Percentiles rank a stretch among this genome's conserved stretches.
These are phyloP conservation scores for Psilocybe mexicana DNA, from an alignment of 1,284 basidiomycete genomes.

Conservation along the genomic window DNA sequence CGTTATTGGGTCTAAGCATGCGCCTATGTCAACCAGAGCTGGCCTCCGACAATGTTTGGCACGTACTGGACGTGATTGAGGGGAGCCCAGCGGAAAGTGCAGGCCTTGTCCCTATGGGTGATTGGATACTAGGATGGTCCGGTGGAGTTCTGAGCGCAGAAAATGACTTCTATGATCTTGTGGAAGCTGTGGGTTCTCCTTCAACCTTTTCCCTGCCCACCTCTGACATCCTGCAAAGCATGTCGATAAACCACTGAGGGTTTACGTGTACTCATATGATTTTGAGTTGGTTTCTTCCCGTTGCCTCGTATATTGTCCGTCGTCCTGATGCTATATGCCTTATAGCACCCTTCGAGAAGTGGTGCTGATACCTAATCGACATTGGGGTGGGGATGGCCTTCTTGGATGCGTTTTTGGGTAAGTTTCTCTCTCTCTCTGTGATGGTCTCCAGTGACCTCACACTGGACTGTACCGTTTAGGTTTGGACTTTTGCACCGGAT, in stretches of 20 bases:
- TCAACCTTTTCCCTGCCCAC: neutral
- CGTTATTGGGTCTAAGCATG: constrained; percentile 89
- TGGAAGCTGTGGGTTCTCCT: constrained; percentile 74
- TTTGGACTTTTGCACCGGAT: constrained; percentile 90
- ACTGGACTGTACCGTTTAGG: constrained; percentile 33
- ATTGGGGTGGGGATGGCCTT: constrained; percentile 95
- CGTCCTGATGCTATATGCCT: constrained; percentile 10
- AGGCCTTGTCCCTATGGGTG: constrained; percentile 50
- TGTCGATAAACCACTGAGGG: constrained; percentile 87
- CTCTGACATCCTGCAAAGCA: constrained; percentile 53
- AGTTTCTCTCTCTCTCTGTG: constrained; percentile 29
- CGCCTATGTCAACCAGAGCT: constrained; percentile 86
- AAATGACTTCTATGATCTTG: constrained; percentile 95
- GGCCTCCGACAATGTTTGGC: constrained; percentile 94
- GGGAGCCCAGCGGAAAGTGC: constrained; percentile 91
- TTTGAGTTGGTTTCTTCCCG: constrained; percentile 76
- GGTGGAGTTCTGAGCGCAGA: constrained; percentile 92
- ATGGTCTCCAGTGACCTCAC: neutral
- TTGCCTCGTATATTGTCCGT: neutral
- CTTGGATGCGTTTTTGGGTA: constrained; percentile 94
- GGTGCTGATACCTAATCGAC: constrained; percentile 89
- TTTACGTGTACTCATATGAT: constrained; percentile 97
- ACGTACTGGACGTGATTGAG: constrained; percentile 95
- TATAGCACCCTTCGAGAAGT: constrained; percentile 86
- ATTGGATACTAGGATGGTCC: constrained; percentile 72